Percentiles rank a stretch among this genome's conserved stretches.
phyloP scores from a whole-genome alignment of 768 basidiomycete genomes.

The Macrolepiota fuliginosa region DNA sequence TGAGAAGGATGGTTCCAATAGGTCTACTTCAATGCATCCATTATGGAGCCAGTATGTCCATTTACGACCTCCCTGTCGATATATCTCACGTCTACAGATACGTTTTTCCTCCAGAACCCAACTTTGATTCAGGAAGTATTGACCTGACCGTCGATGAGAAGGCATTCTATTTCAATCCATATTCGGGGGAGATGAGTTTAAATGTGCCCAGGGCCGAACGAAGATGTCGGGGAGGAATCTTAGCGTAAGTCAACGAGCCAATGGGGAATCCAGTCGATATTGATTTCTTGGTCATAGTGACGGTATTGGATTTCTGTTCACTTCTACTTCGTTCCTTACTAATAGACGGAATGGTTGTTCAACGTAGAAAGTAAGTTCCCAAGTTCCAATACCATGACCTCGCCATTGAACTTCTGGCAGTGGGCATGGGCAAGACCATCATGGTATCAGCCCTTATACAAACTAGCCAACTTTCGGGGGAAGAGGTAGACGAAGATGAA shows the following conservation, averaged over 20 bases:
- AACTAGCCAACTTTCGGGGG: constrained; percentile 55
- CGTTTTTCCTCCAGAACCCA: constrained; percentile 61
- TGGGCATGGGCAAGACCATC: constrained; percentile 97
- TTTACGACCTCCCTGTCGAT: constrained; percentile 6
- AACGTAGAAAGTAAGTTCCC: constrained; percentile 47
- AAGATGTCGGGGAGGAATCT: constrained; percentile 81
- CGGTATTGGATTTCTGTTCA: constrained; percentile 6
- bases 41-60: constrained; percentile 84
- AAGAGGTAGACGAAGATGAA: constrained; percentile 28
- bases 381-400: constrained; percentile 1
- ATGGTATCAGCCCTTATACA: constrained; percentile 92
- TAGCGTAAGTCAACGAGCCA: constrained; percentile 59
- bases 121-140: constrained; percentile 49
- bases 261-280: too few species aligned
- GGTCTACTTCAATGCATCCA: constrained; percentile 81
- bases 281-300: neutral
- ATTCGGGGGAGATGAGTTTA: constrained; percentile 86
- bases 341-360: neutral
- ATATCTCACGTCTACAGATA: constrained; percentile 49
- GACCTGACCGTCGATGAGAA: constrained; percentile 81
- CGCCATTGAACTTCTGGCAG: constrained; percentile 32
- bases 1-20: constrained; percentile 66
- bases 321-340: constrained; percentile 19
- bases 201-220: constrained; percentile 80
- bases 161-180: constrained; percentile 86